A percentile compares a stretch with the other conserved stretches of the same genome.
Evolutionary conservation across 2,329 filamentous ascomycete genomes (phyloP).

Genomic region (Pyricularia grisea): DNA sequence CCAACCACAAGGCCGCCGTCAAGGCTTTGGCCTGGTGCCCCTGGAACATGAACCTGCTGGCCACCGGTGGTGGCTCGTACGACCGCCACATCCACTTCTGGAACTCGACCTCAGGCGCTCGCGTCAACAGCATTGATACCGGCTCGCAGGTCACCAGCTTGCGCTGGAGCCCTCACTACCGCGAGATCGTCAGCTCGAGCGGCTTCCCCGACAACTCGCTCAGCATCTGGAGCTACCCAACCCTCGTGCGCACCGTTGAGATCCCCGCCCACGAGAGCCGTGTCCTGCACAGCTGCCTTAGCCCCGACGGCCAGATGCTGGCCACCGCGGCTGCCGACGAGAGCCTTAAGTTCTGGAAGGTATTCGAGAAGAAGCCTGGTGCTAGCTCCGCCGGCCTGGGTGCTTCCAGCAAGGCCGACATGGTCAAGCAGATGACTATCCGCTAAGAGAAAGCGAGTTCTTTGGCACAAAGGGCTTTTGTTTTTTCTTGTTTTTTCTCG

Average conservation of each 20-base stretch:
- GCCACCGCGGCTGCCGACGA: conserved; percentile 94
- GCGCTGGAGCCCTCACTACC: conserved; percentile 93
- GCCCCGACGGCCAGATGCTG: conserved; percentile 95
- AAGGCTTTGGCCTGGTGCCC: conserved; percentile 99
- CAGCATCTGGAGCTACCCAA: conserved; percentile 98
- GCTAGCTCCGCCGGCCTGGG: conserved; percentile 53
- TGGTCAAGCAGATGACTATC: conserved; percentile 94
- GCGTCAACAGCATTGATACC: conserved; percentile 98
- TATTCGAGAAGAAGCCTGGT: conserved; percentile 97
- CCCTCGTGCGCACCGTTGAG: conserved; percentile 92
- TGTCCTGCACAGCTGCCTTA: conserved; percentile 92
- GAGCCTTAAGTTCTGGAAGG: conserved; percentile 99
- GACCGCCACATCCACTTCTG: conserved; percentile 99
- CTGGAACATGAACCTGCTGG: conserved; percentile 95
- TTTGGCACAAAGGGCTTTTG: not conserved
- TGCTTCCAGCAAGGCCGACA: conserved; percentile 68
- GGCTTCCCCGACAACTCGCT: conserved; percentile 99
- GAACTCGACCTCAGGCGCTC: conserved; percentile 96
- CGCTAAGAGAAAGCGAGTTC: conserved; percentile 40
- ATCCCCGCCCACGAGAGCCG: conserved; percentile 96
- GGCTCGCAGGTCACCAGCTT: conserved; percentile 95
- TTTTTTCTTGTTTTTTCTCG: not conserved
- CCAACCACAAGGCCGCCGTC: conserved; percentile 97
- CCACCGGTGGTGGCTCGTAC: conserved; percentile 91
- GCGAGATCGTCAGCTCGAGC: conserved; percentile 94